phyloP scores from a whole-genome alignment of 1,284 basidiomycete species.

The Leccinum pseudoinsigne region DNA sequence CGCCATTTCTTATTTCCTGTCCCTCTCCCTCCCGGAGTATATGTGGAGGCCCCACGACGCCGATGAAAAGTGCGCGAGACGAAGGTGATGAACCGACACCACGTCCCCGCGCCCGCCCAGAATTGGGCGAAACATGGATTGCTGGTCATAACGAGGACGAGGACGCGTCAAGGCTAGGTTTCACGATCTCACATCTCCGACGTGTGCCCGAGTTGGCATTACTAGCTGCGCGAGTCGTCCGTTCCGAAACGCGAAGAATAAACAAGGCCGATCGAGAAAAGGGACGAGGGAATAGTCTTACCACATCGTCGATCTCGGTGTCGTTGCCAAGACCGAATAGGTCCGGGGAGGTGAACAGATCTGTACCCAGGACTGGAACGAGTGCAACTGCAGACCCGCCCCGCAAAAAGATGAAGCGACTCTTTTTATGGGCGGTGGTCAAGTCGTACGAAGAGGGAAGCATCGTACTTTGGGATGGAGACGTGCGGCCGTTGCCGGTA shows the following conservation, averaged over 20 bases:
- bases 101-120: constrained; percentile 7
- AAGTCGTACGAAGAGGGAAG: constrained; percentile 65
- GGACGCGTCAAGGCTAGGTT: constrained; percentile 41
- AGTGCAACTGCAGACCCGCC: constrained; percentile 13
- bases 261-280: constrained; percentile 42
- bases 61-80: constrained; percentile 22
- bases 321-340: neutral
- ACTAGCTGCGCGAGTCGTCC: constrained; percentile 60
- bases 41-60: constrained; percentile 15
- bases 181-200: constrained; percentile 69
- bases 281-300: neutral
- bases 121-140: neutral
- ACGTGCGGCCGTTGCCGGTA: constrained; percentile 33
- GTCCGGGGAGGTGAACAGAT: neutral
- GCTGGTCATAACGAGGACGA: constrained; percentile 1
- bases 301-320: constrained; percentile 1
- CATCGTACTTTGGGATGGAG: constrained; percentile 67
- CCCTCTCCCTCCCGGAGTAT: constrained; percentile 8
- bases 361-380: neutral
- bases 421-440: constrained; percentile 62
- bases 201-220: constrained; percentile 68
- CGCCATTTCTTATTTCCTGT: neutral
- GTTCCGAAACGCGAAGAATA: constrained; percentile 54
- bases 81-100: constrained; percentile 17
- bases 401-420: constrained; percentile 52